A percentile compares a stretch with the other conserved stretches of the same genome.
These are phyloP conservation scores for Helenozyma rhizophorensis DNA, from an alignment of 805 yeast genomes.

Conservation along the genomic window DNA sequence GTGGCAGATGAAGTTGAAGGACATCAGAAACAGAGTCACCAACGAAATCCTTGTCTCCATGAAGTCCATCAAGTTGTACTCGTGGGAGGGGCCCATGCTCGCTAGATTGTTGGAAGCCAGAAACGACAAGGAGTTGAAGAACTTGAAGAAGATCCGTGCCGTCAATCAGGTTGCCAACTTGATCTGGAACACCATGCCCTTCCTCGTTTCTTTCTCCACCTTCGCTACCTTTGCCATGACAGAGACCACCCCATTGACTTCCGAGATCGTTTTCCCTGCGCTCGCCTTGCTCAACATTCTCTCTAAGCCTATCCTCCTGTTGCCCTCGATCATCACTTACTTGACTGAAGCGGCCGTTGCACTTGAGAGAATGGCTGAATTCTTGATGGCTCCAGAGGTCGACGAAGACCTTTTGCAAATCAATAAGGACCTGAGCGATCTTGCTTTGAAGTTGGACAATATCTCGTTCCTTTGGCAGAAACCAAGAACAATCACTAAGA, in stretches of 20 bases:
- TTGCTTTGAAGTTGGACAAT: conserved; percentile 5
- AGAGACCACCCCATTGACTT: conserved; percentile 49
- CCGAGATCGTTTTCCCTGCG: conserved; percentile 69
- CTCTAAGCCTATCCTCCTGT: conserved; percentile 53
- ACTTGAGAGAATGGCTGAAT: conserved; percentile 47
- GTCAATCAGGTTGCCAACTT: conserved; percentile 42
- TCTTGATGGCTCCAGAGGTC: conserved; percentile 29
- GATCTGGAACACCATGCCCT: conserved; percentile 63
- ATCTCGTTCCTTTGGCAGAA: conserved; percentile 13
- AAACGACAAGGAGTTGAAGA: conserved; percentile 17
- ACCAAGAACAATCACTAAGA: neutral
- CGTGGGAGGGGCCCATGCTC: conserved; percentile 26
- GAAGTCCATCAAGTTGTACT: conserved; percentile 23
- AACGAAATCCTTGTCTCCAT: conserved; percentile 21
- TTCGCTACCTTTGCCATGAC: conserved; percentile 50
- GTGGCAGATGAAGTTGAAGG: conserved; percentile 16
- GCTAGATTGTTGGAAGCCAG: conserved; percentile 16
- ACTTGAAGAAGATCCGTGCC: conserved; percentile 19
- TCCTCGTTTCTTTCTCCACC: conserved; percentile 58
- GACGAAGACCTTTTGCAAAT: conserved; percentile 10
- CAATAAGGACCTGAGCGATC: conserved; percentile 1
- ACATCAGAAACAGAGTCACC: conserved; percentile 18
- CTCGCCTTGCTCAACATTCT: conserved; percentile 55
- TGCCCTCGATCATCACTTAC: conserved; percentile 55
- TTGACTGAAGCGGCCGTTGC: conserved; percentile 59